Base-by-base conservation (phyloP, 495 filamentous ascomycete genomes). In the Penicillium herquei region DNA sequence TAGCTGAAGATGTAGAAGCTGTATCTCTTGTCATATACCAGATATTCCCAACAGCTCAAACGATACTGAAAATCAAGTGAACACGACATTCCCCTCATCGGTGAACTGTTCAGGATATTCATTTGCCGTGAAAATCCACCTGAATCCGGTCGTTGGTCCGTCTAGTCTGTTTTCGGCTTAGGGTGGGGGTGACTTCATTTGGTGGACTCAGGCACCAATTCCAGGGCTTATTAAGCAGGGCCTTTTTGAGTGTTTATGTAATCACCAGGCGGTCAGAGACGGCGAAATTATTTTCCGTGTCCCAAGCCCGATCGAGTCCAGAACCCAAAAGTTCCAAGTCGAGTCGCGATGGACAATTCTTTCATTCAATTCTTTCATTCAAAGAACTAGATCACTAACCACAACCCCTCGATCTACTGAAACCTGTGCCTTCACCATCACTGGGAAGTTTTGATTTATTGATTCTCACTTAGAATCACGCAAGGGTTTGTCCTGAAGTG, bases 21-120 rank as follows among this genome's bases (percentile, higher is more conserved):
- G 4, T 26, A 26, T 26, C 21, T 4, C 21, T 26, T 26, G 4
- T 2, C 4, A 26, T 4, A 26, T 26, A 26, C 21, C 21, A 26
- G 21, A 26, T 26, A 26, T 26, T 26, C 21, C 21, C 4, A 1
- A 26, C 2, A 26, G 21, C 21, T 26, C 21, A 26, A 26, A 26
- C 4, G 21, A 26, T 26, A 26, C 21, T 26, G 21, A 26, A 26
- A 26, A 26, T 26, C 21, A 26, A 26, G 4, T 26, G 21, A 26
- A 26, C 34, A 16, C 32, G 18, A 45, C 10, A 17, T 50, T 34
- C 52, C 49, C 52, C 65, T 40, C 48, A 64, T 68, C 65, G 65
- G 65, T 68, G 65, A 68, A 66, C 63, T 62, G 50, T 68, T 68
- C 57, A 50, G 65, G 64, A 30, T 53, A 55, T 54, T 58, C 49